These are phyloP conservation scores for Apiospora saccharicola DNA, from an alignment of 2,329 filamentous ascomycete species.

Conservation along the genomic window DNA sequence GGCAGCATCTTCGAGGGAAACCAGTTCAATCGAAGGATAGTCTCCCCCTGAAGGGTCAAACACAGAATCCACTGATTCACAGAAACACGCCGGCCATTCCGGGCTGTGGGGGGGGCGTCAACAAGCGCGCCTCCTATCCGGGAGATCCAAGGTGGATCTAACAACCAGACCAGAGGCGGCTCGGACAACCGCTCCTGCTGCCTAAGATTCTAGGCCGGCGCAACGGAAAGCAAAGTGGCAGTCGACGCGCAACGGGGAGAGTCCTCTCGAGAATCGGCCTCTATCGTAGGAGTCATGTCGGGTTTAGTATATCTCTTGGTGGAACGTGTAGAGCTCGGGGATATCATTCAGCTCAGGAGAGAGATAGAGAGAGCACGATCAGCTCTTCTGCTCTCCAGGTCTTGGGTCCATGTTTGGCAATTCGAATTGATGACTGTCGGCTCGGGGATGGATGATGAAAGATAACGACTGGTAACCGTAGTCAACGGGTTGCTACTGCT, in stretches of 20 bases:
- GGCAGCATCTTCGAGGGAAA: not conserved
- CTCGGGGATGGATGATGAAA: not conserved
- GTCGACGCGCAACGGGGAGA: not conserved
- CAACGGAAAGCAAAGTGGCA: conserved; percentile 6
- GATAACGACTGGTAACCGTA: conserved; percentile 19
- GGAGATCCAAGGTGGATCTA: conserved; percentile 11
- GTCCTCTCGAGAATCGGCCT: not conserved
- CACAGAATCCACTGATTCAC: conserved; percentile 6
- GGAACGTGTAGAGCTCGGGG: not conserved
- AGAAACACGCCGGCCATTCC: not conserved
- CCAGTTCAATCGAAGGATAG: not conserved
- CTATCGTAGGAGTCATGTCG: conserved; percentile 2
- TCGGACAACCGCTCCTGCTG: conserved; percentile 7
- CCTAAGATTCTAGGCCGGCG: not conserved
- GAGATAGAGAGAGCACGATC: too few relatives aligned
- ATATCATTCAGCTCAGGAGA: not conserved
- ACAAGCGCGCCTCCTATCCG: not conserved
- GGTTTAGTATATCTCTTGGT: not conserved
- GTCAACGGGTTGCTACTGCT: conserved; percentile 20
- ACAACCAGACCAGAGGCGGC: not conserved
- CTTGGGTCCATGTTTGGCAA: not conserved
- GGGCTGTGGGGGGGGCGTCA: not conserved
- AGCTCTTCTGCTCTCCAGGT: not conserved
- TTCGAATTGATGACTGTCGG: conserved; percentile 5
- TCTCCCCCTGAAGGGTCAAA: not conserved